Evolutionary conservation across 2,329 filamentous ascomycete species (phyloP).

Genomic region (Paecilomyces fulvus): DNA sequence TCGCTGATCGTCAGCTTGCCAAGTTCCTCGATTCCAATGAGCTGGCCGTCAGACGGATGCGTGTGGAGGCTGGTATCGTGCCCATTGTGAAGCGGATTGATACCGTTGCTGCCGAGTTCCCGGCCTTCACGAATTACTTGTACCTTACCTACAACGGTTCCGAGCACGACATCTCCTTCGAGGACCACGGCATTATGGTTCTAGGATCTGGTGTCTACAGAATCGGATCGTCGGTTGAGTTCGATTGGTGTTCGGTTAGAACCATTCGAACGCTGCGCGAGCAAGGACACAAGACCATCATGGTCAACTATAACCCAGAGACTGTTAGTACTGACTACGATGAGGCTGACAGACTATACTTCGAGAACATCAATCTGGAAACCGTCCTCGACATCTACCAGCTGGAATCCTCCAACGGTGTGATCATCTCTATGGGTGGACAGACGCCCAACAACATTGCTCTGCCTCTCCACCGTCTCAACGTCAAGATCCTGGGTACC

Average conservation of each 20-base stretch:
- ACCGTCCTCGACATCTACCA: constrained; percentile 90
- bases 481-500: constrained; percentile 87
- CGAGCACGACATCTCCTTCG: constrained; percentile 73
- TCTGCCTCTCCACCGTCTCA: constrained; percentile 74
- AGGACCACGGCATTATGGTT: constrained; percentile 92
- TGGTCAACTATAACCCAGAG: constrained; percentile 92
- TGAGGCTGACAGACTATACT: constrained; percentile 89
- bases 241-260: constrained; percentile 97
- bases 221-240: constrained; percentile 95
- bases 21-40: constrained; percentile 95
- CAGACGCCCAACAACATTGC: constrained; percentile 98
- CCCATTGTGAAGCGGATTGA: constrained; percentile 97
- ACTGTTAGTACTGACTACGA: constrained; percentile 88
- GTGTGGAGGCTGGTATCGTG: constrained; percentile 76
- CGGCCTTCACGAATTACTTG: constrained; percentile 87
- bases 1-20: constrained; percentile 86
- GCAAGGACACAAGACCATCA: constrained; percentile 83
- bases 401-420: constrained; percentile 71
- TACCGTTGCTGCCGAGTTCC: constrained; percentile 95
- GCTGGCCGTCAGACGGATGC: constrained; percentile 72
- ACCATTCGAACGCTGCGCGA: constrained; percentile 84
- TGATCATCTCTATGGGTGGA: constrained; percentile 92
- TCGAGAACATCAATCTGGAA: constrained; percentile 89
- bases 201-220: constrained; percentile 92
- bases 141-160: constrained; percentile 93